Base-by-base conservation (phyloP, 2,329 filamentous ascomycete genomes). In the Fusarium cicatricum region DNA sequence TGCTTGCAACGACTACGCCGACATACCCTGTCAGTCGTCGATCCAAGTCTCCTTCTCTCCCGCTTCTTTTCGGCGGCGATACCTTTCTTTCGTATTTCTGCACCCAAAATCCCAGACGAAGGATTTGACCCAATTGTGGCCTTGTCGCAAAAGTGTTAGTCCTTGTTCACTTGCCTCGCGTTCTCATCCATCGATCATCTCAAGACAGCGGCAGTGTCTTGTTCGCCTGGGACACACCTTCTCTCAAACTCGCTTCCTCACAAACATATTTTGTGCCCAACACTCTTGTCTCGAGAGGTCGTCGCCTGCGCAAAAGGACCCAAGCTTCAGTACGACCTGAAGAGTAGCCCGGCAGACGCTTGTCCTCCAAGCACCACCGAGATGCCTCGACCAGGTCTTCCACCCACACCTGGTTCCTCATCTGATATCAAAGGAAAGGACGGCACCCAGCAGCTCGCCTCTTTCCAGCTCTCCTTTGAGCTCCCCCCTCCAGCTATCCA, bases 341-440 rank as follows among this genome's bases (percentile, higher is more conserved):
- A 28, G 12, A 41, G 21, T 29, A 23, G 11, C 33, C 19, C 28
- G n/a, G 37, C 16, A 44, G 3, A 45, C 33, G 12, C 29, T 17
- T 28, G 28, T 17, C 19, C 15, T 10, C 28, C 43, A 46, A 48
- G 36, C 48, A 55, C 46, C 56, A 41, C 44, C 56, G 64, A 54
- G 48, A 75, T 75, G 73, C 71, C 73, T 60, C 71, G 65, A 42
- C 71, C 72, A 28, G 59, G 57, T 8, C 63, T 74, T 33, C 91
- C 89, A 38, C 90, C 88, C 37, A 96, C 91, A 42, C 92, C 91
- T 34, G 87, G 86, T 46, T 90, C 90, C 11, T 94, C 90, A 29
- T 89, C 89, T 44, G 91, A 95, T 70, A 90, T 95, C 72, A 84
- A 85, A 52, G 88, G 86, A 62, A 86, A 91, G 74, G 87, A 89